These are phyloP conservation scores for Alternaria alternata DNA, from an alignment of 2,329 filamentous ascomycete genomes.

Conservation along the genomic window DNA sequence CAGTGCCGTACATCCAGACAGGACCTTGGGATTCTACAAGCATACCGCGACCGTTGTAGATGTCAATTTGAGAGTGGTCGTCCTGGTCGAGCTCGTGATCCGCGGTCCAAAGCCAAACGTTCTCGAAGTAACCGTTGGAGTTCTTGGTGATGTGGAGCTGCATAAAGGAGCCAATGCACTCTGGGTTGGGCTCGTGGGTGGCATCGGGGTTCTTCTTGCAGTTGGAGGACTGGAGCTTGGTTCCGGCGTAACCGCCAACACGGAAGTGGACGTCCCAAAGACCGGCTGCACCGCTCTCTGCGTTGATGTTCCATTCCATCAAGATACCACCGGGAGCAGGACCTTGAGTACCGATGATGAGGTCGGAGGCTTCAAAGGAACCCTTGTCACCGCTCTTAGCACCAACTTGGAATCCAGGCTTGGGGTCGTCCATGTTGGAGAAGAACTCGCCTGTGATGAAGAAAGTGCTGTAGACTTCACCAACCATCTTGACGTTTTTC, in stretches of 20 bases:
- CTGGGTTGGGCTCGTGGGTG: conserved; percentile 67
- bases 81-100: conserved; percentile 85
- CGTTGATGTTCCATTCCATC: conserved; percentile 86
- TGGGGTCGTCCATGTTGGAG: conserved; percentile 75
- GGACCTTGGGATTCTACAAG: conserved; percentile 78
- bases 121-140: conserved; percentile 81
- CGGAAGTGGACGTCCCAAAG: conserved; percentile 98
- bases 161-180: conserved; percentile 77
- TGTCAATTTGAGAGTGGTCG: conserved; percentile 77
- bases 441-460: conserved; percentile 82
- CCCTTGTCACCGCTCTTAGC: conserved; percentile 75
- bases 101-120: conserved; percentile 88
- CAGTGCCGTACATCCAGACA: conserved; percentile 76
- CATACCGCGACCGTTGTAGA: conserved; percentile 88
- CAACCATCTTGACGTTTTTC: conserved; percentile 84
- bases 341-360: conserved; percentile 85
- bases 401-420: conserved; percentile 87
- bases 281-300: conserved; percentile 72
- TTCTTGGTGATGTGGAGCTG: conserved; percentile 64
- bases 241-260: conserved; percentile 86
- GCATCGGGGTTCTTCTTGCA: conserved; percentile 79
- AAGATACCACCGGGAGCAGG: conserved; percentile 86
- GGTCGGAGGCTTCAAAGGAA: conserved; percentile 84
- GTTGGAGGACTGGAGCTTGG: conserved; percentile 78
- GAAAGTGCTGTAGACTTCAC: conserved; percentile 90